Percentiles rank a stretch among this genome's conserved stretches.
Evolutionary conservation across 169 alveolate species (phyloP).

Genomic region (Cryptosporidium xiaoi): DNA sequence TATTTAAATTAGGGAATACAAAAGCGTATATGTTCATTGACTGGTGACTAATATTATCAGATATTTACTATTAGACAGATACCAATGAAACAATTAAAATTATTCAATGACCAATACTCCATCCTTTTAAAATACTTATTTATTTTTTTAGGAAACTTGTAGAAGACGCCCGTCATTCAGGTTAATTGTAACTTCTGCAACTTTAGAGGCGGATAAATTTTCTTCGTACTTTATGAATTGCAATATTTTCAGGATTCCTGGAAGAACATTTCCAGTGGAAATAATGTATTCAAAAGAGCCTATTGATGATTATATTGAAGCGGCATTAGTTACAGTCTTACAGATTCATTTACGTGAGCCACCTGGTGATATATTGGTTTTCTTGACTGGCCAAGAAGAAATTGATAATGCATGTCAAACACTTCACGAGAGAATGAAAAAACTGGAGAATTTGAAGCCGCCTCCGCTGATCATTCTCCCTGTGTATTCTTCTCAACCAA

Average conservation of each 20-base stretch:
- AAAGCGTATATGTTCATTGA: constrained; percentile 22
- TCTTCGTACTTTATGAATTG: constrained; percentile 95
- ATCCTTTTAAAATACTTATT: not conserved
- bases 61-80: constrained; percentile 83
- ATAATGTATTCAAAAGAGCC: constrained; percentile 96
- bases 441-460: constrained; percentile 93
- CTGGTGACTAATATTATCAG: constrained; percentile 62
- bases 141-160: constrained; percentile 85
- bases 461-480: constrained; percentile 97
- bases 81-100: constrained; percentile 81
- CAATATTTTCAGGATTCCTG: constrained; percentile 98
- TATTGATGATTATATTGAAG: constrained; percentile 98
- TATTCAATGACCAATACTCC: not conserved
- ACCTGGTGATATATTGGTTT: constrained; percentile 98
- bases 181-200: constrained; percentile 99
- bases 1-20: constrained; percentile 5
- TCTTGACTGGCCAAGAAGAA: constrained; percentile 99
- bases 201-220: constrained; percentile 96
- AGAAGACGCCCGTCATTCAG: constrained; percentile 92
- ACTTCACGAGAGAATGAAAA: constrained; percentile 94
- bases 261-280: constrained; percentile 98
- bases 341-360: constrained; percentile 96
- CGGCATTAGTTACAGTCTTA: constrained; percentile 95
- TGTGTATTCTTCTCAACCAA: constrained; percentile 97
- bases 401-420: constrained; percentile 98